phyloP scores from a whole-genome alignment of 108 stramenopile species.

The Licmophora abbreviata region DNA sequence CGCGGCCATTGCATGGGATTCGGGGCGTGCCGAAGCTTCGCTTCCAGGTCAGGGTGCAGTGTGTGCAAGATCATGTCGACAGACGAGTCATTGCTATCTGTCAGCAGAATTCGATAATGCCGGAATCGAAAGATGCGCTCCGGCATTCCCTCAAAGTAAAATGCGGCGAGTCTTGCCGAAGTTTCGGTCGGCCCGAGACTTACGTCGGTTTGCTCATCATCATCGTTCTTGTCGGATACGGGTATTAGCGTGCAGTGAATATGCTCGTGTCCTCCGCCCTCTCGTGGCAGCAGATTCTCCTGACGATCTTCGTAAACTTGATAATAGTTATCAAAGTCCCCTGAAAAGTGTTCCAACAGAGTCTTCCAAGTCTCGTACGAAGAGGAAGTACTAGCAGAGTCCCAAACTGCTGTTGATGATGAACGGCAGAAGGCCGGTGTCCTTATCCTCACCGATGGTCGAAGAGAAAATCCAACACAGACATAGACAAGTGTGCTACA shows the following conservation, averaged over 20 bases:
- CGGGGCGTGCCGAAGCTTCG: constrained; percentile 22
- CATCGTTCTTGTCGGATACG: constrained; percentile 3
- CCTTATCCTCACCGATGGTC: too few species aligned
- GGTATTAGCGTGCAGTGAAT: constrained; percentile 79
- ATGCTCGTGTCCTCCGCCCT: constrained; percentile 82
- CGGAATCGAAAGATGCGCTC: constrained; percentile 77
- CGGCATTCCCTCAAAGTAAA: constrained; percentile 80
- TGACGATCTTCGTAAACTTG: constrained; percentile 69
- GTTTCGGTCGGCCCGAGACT: constrained; percentile 12
- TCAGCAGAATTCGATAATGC: constrained; percentile 39
- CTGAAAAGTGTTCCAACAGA: constrained; percentile 49
- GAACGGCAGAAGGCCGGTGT: too few species aligned
- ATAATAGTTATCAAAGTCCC: constrained; percentile 82
- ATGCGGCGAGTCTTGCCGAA: constrained; percentile 44
- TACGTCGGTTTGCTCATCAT: constrained; percentile 10
- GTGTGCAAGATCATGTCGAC: constrained; percentile 59
- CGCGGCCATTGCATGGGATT: constrained; percentile 29
- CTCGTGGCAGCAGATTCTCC: constrained; percentile 41
- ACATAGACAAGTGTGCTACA: too few species aligned
- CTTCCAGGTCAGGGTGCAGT: constrained; percentile 44
- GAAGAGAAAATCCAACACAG: too few species aligned
- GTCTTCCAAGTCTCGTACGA: neutral
- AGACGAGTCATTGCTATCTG: constrained; percentile 7
- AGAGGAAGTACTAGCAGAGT: too few species aligned
- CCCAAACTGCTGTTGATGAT: too few species aligned